A percentile compares a stretch with the other conserved stretches of the same genome.
Conservation (phyloP, 2,329 filamentous ascomycete species). For the Cytospora chrysosperma region DNA sequence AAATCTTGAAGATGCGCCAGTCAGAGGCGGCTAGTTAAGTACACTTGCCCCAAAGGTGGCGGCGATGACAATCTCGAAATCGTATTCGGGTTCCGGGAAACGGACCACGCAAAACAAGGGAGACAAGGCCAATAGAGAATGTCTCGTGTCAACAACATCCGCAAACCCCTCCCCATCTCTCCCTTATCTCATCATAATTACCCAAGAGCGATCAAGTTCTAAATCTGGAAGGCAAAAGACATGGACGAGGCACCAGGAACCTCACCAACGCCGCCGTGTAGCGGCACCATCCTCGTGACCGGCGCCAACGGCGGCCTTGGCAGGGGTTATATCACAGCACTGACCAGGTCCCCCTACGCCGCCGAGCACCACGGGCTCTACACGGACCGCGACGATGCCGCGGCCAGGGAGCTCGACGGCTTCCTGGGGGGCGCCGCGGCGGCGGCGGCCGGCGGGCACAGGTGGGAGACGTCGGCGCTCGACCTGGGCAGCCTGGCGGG, state of each 20-base stretch:
- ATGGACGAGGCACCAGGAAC: too few species aligned
- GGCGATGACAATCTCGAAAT: background rate
- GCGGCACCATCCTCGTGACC: constrained; percentile 27
- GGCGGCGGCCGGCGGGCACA: constrained; percentile 29
- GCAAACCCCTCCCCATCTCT: too few species aligned
- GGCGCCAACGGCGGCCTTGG: constrained; percentile 19
- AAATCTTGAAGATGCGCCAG: background rate
- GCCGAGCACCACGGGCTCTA: constrained; percentile 36
- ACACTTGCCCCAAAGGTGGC: background rate
- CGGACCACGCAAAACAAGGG: background rate
- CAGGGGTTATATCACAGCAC: constrained; percentile 12
- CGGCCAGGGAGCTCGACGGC: constrained; percentile 32
- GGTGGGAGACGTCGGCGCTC: constrained; percentile 35
- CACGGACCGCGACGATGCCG: constrained; percentile 36
- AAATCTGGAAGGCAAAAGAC: too few species aligned
- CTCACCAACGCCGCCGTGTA: too few species aligned
- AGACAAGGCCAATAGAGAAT: too few species aligned
- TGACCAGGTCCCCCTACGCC: constrained; percentile 23
- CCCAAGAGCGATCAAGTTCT: too few species aligned
- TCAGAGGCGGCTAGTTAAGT: background rate
- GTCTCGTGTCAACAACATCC: too few species aligned
- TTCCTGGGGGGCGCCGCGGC: constrained; percentile 27
- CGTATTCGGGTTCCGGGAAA: background rate
- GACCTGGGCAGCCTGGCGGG: constrained; percentile 34
- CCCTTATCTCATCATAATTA: too few species aligned